Evolutionary conservation across 2,329 filamentous ascomycete species (phyloP).

Genomic region (Xylaria sp.): DNA sequence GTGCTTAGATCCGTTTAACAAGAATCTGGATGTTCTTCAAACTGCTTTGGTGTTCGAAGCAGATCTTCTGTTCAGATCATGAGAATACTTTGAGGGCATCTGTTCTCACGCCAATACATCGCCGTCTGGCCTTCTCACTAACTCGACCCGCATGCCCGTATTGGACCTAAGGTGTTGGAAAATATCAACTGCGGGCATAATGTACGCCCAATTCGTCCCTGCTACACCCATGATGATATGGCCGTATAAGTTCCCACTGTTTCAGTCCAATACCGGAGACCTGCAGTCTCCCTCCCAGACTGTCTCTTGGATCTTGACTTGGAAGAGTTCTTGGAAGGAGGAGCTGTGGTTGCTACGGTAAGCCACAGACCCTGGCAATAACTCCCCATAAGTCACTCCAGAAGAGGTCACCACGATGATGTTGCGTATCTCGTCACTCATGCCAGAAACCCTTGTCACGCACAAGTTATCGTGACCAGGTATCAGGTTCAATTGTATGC

Average conservation of each 20-base stretch:
- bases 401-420: background rate
- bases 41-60: background rate
- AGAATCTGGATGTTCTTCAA: background rate
- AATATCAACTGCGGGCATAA: background rate
- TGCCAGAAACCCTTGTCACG: background rate
- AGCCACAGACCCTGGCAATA: background rate
- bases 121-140: background rate
- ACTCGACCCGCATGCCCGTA: background rate
- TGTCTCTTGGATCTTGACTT: background rate
- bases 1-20: slow-evolving; percentile 30
- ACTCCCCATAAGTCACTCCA: background rate
- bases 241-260: background rate
- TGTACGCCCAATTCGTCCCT: background rate
- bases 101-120: background rate
- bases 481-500: background rate
- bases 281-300: background rate
- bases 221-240: background rate
- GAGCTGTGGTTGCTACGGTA: background rate
- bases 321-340: background rate
- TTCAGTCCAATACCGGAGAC: background rate
- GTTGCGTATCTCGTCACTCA: no score
- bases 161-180: background rate
- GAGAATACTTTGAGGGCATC: background rate
- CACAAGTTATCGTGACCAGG: background rate
- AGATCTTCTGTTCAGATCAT: background rate